Conservation (phyloP, 306 rosid species). For the Elaeagnus macrophylla region DNA sequence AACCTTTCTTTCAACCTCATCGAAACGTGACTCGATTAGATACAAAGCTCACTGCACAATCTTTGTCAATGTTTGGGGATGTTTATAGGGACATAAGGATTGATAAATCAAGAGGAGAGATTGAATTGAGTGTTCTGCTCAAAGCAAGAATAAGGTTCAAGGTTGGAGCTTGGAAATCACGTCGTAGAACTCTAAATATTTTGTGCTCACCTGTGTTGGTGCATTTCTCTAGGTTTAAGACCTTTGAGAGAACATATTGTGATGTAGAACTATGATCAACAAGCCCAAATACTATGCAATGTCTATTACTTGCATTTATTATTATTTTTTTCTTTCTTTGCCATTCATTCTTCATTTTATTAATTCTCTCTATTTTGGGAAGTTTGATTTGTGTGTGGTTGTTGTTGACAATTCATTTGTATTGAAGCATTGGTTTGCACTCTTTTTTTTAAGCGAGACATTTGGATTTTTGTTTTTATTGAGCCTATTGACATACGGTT, state of each 20-base stretch:
- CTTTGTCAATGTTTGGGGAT: conserved; percentile 30
- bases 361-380: too few species aligned
- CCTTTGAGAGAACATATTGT: conserved; percentile 48
- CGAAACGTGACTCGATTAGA: conserved; percentile 42
- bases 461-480: too few species aligned
- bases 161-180: conserved; percentile 58
- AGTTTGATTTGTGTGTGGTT: too few species aligned
- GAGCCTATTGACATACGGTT: too few species aligned
- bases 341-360: too few species aligned
- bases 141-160: conserved; percentile 51
- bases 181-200: conserved; percentile 36
- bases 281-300: background rate
- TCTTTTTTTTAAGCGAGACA: too few species aligned
- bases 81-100: conserved; percentile 36
- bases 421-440: too few species aligned
- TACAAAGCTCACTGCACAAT: conserved; percentile 29
- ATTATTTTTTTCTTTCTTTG: too few species aligned
- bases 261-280: conserved; percentile 39
- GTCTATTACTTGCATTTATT: too few species aligned
- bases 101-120: conserved; percentile 41
- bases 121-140: conserved; percentile 42
- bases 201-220: conserved; percentile 56
- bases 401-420: too few species aligned
- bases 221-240: conserved; percentile 28
- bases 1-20: conserved; percentile 58